phyloP scores from a whole-genome alignment of 768 basidiomycete genomes.

The Gelatoporia subvermispora region DNA sequence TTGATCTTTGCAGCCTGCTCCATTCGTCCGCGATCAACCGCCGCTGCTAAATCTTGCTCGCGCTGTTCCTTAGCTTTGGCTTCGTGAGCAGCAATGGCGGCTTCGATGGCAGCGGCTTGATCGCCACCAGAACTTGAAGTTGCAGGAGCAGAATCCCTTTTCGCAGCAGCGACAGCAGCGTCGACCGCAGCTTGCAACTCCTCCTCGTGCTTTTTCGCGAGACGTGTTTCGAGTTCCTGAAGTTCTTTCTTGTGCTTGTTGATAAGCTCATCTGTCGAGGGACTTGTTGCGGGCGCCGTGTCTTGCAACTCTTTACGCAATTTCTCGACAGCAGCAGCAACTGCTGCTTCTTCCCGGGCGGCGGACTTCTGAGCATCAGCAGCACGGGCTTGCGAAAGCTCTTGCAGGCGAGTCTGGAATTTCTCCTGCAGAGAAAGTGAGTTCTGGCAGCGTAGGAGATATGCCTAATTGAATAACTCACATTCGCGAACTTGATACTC shows the following conservation, averaged over 20 bases:
- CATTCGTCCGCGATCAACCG: conserved; percentile 64
- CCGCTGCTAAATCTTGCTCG: conserved; percentile 53
- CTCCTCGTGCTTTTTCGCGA: conserved; percentile 47
- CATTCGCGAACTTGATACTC: conserved; percentile 18
- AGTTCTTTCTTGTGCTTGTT: conserved; percentile 61
- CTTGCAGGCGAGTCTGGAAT: conserved; percentile 49
- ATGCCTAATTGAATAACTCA: conserved; percentile 3
- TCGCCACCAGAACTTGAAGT: conserved; percentile 23
- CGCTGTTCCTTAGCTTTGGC: conserved; percentile 42
- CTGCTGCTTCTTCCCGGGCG: conserved; percentile 41
- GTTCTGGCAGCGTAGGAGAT: background rate
- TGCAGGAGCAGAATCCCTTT: conserved; percentile 25
- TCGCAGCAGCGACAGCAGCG: conserved; percentile 37
- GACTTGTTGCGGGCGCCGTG: conserved; percentile 17
- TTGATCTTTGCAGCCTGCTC: conserved; percentile 59
- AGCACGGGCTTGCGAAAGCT: conserved; percentile 47
- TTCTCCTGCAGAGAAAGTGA: conserved; percentile 45
- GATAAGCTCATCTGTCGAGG: conserved; percentile 31
- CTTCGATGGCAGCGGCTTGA: conserved; percentile 45
- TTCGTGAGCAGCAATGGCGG: conserved; percentile 44
- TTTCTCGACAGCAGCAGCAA: conserved; percentile 56
- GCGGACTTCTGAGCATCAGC: conserved; percentile 39
- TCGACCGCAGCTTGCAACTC: conserved; percentile 52
- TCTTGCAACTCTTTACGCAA: conserved; percentile 41
- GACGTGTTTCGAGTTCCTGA: conserved; percentile 45